These are phyloP conservation scores for Epichloe sibirici DNA, from an alignment of 2,329 filamentous ascomycete species.

Conservation along the genomic window DNA sequence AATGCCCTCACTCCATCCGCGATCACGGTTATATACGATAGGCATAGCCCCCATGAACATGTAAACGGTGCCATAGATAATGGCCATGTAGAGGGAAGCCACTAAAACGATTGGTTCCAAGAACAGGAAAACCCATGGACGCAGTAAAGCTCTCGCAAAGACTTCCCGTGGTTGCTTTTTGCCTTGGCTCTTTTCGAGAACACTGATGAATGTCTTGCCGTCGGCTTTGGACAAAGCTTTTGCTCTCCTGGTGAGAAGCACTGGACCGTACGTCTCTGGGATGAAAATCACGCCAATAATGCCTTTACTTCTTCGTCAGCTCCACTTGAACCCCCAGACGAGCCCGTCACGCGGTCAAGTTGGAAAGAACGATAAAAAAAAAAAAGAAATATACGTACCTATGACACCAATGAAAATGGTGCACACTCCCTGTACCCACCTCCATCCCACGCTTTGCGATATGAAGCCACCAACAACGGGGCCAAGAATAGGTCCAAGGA, in stretches of 20 bases:
- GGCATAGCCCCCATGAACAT: slow-evolving; percentile 35
- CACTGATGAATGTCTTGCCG: background rate
- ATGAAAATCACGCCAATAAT: slow-evolving; percentile 15
- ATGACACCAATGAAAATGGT: slow-evolving; percentile 38
- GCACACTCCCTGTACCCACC: slow-evolving; percentile 47
- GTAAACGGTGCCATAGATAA: slow-evolving; percentile 35
- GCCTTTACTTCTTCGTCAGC: too few species aligned
- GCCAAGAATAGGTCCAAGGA: slow-evolving; percentile 42
- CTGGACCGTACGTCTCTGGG: slow-evolving; percentile 42
- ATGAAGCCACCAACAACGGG: slow-evolving; percentile 48
- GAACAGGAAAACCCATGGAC: slow-evolving; percentile 50
- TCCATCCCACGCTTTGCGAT: slow-evolving; percentile 41
- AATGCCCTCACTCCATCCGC: slow-evolving; percentile 39
- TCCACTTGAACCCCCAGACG: too few species aligned
- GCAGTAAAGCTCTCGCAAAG: slow-evolving; percentile 7
- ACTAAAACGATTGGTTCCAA: slow-evolving; percentile 49
- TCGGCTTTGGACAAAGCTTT: background rate
- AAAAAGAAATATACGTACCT: background rate
- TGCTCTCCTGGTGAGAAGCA: slow-evolving; percentile 35
- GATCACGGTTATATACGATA: slow-evolving; percentile 41
- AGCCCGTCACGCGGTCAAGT: too few species aligned
- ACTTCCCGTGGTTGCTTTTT: too few species aligned
- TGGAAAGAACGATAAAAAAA: too few species aligned
- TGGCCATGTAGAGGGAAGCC: slow-evolving; percentile 45
- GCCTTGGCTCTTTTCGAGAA: background rate